Base-by-base conservation (phyloP, 345 rosid species). In the Populus nigra region DNA sequence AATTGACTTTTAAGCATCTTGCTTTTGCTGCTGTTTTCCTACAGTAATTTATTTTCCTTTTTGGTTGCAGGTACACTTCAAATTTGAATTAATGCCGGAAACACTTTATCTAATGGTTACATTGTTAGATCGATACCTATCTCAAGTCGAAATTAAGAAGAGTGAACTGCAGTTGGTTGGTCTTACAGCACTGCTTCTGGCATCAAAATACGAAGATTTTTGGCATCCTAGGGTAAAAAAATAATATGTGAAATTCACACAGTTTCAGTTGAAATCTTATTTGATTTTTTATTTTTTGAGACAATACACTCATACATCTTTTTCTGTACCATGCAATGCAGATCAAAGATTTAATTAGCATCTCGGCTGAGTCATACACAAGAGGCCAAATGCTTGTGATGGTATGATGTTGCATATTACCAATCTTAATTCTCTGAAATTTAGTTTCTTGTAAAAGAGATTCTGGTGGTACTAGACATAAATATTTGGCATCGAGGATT, bases 171-270 rank as follows among this genome's bases (percentile, higher is more conserved):
- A 96, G 84, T 79, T 96, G 86, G 89, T 92, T 83, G 99, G 98
- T 83, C 96, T 96, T 75, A 88, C 97, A 68, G 82, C 96, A 8
- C 87, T 96, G 62, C 82, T 96, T 85, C 78, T 93, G 75, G 97
- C 99, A 81, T 96, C 98, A 45, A 96, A 96, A 78, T 95, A 93
- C 69, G 99, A 96, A 80, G 99, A 96, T 82, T 96, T 87, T 72
- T 91, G 99, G 99, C 98, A 93, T 87, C 99, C 99, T 16, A 90
- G 90, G 92, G 99, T 92, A 90, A 71, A 75, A 18, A 77, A 5
- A 45, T 29, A 65, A 65, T 49, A 36, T 45, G 29, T 33, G 29
- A 38, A 62, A 3, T 75, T 43, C 23, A 16, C 61, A 12, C 29
- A n/a, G 47, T 76, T 25, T 73, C 55, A 20, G 35, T 68, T 23